These are phyloP conservation scores for Saturnispora halmiae DNA, from an alignment of 805 yeast species.

Conservation along the genomic window DNA sequence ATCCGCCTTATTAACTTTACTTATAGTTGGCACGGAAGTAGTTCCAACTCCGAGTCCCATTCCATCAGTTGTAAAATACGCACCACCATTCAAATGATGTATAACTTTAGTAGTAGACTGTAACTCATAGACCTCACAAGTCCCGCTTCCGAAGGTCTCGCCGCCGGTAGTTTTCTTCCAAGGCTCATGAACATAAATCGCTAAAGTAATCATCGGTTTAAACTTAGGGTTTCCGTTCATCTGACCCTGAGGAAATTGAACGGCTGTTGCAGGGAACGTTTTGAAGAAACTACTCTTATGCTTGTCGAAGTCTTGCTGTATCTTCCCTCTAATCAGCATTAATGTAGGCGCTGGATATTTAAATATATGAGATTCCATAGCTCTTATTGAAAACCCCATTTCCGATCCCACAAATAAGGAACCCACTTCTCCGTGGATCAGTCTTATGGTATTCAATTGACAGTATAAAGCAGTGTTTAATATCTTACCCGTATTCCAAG, in stretches of 20 bases:
- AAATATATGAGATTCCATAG: slow-evolving; percentile 73
- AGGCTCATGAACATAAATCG: slow-evolving; percentile 32
- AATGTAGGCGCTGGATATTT: slow-evolving; percentile 89
- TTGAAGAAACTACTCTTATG: slow-evolving; percentile 35
- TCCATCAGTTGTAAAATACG: slow-evolving; percentile 64
- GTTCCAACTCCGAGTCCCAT: slow-evolving; percentile 82
- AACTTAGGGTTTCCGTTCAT: background rate
- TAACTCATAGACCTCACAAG: slow-evolving; percentile 53
- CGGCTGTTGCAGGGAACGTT: slow-evolving; percentile 16
- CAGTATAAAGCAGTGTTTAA: slow-evolving; percentile 32
- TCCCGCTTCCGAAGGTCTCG: slow-evolving; percentile 57
- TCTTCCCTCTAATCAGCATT: slow-evolving; percentile 56
- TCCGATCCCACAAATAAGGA: slow-evolving; percentile 65
- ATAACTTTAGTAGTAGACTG: slow-evolving; percentile 58
- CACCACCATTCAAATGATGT: slow-evolving; percentile 24
- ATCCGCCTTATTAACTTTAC: slow-evolving; percentile 54
- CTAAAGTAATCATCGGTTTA: slow-evolving; percentile 13
- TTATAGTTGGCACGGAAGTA: slow-evolving; percentile 47
- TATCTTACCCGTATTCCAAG: slow-evolving; percentile 27
- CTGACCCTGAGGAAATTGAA: no score
- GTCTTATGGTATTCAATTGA: slow-evolving; percentile 30
- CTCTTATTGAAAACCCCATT: slow-evolving; percentile 80
- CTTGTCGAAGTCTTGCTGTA: slow-evolving; percentile 41
- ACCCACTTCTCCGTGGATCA: slow-evolving; percentile 40
- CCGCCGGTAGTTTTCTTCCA: slow-evolving; percentile 74